These are phyloP conservation scores for Pezicula carpinea DNA, from an alignment of 2,329 filamentous ascomycete genomes.

Conservation along the genomic window DNA sequence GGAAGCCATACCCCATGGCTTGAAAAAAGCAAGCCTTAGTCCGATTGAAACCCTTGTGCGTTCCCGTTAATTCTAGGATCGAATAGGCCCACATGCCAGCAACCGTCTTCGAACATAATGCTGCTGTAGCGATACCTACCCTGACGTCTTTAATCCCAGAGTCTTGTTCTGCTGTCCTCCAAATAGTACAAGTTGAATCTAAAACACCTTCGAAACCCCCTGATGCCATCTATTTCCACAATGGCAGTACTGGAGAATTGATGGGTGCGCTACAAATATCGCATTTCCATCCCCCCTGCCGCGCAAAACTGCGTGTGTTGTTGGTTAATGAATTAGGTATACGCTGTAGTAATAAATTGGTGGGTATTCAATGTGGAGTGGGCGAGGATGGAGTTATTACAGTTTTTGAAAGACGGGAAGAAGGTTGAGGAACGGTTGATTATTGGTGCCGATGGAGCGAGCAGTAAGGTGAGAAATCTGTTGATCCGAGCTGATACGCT, in stretches of 20 bases:
- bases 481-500: constrained; percentile 33
- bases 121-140: constrained; percentile 20
- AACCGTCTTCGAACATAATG: constrained; percentile 25
- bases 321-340: constrained; percentile 32
- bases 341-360: constrained; percentile 34
- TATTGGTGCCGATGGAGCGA: constrained; percentile 31
- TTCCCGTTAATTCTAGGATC: background rate
- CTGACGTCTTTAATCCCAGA: constrained; percentile 28
- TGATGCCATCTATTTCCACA: constrained; percentile 29
- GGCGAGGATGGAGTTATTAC: constrained; percentile 20
- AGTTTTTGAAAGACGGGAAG: constrained; percentile 28
- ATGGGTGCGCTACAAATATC: constrained; percentile 18
- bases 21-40: constrained; percentile 34
- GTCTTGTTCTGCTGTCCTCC: constrained; percentile 23
- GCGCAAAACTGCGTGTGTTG: constrained; percentile 32
- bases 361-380: constrained; percentile 24
- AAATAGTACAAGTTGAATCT: constrained; percentile 28
- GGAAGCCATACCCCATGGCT: constrained; percentile 32
- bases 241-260: constrained; percentile 29
- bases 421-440: constrained; percentile 24
- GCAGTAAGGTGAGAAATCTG: constrained; percentile 24
- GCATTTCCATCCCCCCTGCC: constrained; percentile 30
- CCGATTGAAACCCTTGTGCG: background rate
- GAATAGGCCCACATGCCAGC: constrained; percentile 16
- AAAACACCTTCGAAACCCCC: constrained; percentile 20